Evolutionary conservation across 257 asterid species (phyloP).

Genomic region (Thymus mandschuricus): DNA sequence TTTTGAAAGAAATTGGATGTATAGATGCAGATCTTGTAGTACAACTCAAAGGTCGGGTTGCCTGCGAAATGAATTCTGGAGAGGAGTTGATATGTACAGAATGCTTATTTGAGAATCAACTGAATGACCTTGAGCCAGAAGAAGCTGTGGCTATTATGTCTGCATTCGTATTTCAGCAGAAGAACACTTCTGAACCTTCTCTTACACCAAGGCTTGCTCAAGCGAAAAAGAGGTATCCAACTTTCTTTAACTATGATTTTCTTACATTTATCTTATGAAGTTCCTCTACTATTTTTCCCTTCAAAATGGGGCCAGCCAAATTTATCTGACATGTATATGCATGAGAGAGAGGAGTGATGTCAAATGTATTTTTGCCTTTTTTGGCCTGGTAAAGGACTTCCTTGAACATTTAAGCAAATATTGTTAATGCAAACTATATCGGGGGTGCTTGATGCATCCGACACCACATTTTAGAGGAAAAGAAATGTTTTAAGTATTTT

Average conservation of each 20-base stretch:
- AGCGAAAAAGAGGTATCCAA: slow-evolving; percentile 70
- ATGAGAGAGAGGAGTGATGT: neutral
- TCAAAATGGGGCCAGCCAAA: neutral
- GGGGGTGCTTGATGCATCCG: slow-evolving; percentile 1
- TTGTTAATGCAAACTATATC: neutral
- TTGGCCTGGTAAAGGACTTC: slow-evolving; percentile 10
- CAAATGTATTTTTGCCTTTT: neutral
- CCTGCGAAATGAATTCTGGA: slow-evolving; percentile 99
- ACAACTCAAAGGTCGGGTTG: slow-evolving; percentile 98
- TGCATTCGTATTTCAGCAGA: slow-evolving; percentile 97
- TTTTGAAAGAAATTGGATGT: slow-evolving; percentile 89
- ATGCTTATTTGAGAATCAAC: slow-evolving; percentile 95
- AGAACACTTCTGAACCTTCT: slow-evolving; percentile 81
- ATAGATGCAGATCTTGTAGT: slow-evolving; percentile 90
- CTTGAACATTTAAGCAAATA: slow-evolving; percentile 16
- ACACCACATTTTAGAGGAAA: neutral
- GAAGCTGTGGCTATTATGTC: slow-evolving; percentile 99
- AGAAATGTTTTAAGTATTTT: neutral
- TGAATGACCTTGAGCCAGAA: slow-evolving; percentile 95
- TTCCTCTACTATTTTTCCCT: slow-evolving; percentile 18
- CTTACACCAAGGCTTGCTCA: slow-evolving; percentile 82
- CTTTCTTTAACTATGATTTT: slow-evolving; percentile 17
- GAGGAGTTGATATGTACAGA: slow-evolving; percentile 97
- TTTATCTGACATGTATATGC: slow-evolving; percentile 1
- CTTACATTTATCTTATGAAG: slow-evolving; percentile 10